Conservation (phyloP, 495 filamentous ascomycete species). For the Penicillium pulvis region DNA sequence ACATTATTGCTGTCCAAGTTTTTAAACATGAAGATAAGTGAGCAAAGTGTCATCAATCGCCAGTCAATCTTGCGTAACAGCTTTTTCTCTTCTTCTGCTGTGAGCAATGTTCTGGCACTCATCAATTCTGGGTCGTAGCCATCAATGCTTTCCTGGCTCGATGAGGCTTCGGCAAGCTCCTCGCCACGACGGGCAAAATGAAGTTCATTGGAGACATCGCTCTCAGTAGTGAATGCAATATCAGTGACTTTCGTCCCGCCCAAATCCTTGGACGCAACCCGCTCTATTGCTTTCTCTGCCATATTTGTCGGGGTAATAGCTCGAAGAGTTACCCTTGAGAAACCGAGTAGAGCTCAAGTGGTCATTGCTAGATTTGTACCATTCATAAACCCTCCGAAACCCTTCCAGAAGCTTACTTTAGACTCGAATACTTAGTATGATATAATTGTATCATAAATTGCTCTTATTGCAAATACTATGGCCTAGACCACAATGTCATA, state of each 20-base stretch:
- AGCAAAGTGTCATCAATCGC: slow-evolving; percentile 45
- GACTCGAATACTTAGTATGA: too few relatives aligned
- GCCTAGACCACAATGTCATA: background rate
- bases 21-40: slow-evolving; percentile 49
- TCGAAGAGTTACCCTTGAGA: background rate
- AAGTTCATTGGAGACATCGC: slow-evolving; percentile 25
- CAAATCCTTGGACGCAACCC: background rate
- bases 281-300: background rate
- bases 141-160: slow-evolving; percentile 31
- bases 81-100: slow-evolving; percentile 43
- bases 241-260: background rate
- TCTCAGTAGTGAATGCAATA: slow-evolving; percentile 13
- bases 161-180: slow-evolving; percentile 22
- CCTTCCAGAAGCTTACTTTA: too few relatives aligned
- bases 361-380: background rate
- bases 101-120: slow-evolving; percentile 40
- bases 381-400: background rate
- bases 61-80: slow-evolving; percentile 47
- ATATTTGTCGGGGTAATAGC: background rate
- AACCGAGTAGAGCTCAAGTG: background rate
- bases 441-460: background rate
- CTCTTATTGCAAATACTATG: slow-evolving; percentile 1
- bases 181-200: slow-evolving; percentile 25
- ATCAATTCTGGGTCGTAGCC: slow-evolving; percentile 47
- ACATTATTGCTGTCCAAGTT: slow-evolving; percentile 46